Conservation (phyloP, 371 early-diverging fungal species). For the Conidiobolus incongruus region DNA sequence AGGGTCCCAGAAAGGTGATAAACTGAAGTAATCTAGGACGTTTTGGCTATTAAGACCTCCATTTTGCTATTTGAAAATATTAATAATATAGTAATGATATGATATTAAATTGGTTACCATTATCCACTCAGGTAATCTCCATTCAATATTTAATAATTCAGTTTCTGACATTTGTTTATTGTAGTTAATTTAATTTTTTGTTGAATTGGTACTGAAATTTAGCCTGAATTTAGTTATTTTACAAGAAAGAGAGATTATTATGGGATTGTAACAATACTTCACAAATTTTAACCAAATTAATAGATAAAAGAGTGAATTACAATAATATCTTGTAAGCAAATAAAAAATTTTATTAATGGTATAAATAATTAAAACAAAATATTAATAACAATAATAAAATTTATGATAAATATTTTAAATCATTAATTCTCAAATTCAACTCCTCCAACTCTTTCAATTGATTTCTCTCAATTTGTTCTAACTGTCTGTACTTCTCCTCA, state of each 20-base stretch:
- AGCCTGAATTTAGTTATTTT: too few relatives aligned
- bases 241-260: not conserved
- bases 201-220: too few relatives aligned
- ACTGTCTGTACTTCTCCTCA: not conserved
- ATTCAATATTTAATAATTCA: not conserved
- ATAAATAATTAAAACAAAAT: not conserved
- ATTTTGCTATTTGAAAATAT: constrained; percentile 16
- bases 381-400: not conserved
- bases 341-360: too few relatives aligned
- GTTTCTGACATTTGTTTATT: not conserved
- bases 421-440: not conserved
- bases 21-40: constrained; percentile 85
- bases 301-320: too few relatives aligned
- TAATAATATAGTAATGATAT: not conserved
- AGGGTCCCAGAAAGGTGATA: constrained; percentile 91
- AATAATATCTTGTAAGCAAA: too few relatives aligned
- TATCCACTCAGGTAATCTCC: too few relatives aligned
- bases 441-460: not conserved
- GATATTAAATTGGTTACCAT: not conserved
- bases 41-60: constrained; percentile 57
- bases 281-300: too few relatives aligned
- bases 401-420: not conserved
- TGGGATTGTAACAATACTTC: too few relatives aligned
- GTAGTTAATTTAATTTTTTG: too few relatives aligned
- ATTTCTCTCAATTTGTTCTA: not conserved